Evolutionary conservation across 2,329 filamentous ascomycete genomes (phyloP).

Genomic region (Botrytis hyacinthi): DNA sequence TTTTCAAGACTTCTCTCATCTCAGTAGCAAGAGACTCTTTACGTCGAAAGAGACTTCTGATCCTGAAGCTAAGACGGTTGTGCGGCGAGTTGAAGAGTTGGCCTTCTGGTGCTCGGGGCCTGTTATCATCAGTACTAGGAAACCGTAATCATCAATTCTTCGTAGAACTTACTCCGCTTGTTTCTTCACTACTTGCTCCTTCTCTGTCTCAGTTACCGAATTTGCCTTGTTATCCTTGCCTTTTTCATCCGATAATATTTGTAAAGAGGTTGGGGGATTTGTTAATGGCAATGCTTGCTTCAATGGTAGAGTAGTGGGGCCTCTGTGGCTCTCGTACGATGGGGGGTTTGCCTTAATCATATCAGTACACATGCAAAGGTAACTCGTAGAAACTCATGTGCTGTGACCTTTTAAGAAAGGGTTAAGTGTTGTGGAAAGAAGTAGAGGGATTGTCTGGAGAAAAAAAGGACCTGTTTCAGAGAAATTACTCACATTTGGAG

Average conservation of each 20-base stretch:
- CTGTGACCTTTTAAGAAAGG: not conserved
- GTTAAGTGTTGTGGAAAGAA: not conserved
- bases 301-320: not conserved
- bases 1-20: constrained; percentile 29
- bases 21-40: constrained; percentile 35
- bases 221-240: not conserved
- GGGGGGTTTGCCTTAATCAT: constrained; percentile 20
- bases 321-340: constrained; percentile 21
- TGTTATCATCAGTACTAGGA: constrained; percentile 23
- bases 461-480: too few relatives aligned
- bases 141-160: not conserved
- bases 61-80: constrained; percentile 28
- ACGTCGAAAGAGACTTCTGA: constrained; percentile 33
- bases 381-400: not conserved
- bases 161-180: not conserved
- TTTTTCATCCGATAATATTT: not conserved
- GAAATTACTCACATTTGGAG: not conserved
- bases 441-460: not conserved
- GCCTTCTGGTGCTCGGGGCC: constrained; percentile 23
- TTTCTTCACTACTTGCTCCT: not conserved
- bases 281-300: not conserved
- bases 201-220: not conserved
- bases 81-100: constrained; percentile 31
- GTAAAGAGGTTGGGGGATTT: not conserved
- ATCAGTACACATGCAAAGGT: not conserved